A percentile compares a stretch with the other conserved stretches of the same genome.
Evolutionary conservation across 2,329 filamentous ascomycete genomes (phyloP).

Genomic region (Xylaria sp.): DNA sequence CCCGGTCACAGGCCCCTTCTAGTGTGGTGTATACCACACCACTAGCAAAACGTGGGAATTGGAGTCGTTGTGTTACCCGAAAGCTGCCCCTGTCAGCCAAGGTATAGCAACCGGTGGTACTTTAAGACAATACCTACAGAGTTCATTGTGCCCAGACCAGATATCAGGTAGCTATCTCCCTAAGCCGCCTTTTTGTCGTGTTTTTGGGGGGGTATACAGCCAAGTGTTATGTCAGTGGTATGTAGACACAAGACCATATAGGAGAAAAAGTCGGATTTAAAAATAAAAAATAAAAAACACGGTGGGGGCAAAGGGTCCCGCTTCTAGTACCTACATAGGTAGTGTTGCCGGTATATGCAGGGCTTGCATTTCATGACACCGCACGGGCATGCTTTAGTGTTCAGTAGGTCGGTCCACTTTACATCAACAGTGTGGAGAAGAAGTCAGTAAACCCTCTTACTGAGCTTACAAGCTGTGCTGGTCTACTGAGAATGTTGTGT

Average conservation of each 20-base stretch:
- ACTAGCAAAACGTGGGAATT: constrained; percentile 36
- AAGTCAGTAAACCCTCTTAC: not conserved
- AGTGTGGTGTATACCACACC: not conserved
- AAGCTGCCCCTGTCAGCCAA: constrained; percentile 30
- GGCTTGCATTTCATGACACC: not conserved
- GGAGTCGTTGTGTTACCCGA: constrained; percentile 31
- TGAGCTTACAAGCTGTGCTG: too few relatives aligned
- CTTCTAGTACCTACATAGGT: too few relatives aligned
- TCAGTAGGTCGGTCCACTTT: not conserved
- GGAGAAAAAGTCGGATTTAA: too few relatives aligned
- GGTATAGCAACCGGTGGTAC: not conserved
- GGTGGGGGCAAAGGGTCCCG: too few relatives aligned
- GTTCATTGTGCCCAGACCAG: not conserved
- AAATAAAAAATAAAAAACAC: too few relatives aligned
- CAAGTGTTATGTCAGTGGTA: too few relatives aligned
- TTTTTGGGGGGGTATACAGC: too few relatives aligned
- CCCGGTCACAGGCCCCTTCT: constrained; percentile 16
- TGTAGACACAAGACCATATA: too few relatives aligned
- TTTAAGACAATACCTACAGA: not conserved
- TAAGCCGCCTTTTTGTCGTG: too few relatives aligned
- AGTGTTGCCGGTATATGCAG: not conserved
- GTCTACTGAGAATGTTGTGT: too few relatives aligned
- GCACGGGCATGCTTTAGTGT: not conserved
- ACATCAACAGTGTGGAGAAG: not conserved
- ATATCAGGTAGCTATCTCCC: not conserved